Evolutionary conservation across 2,329 filamentous ascomycete genomes (phyloP).

Genomic region (Epichloe uncinata): DNA sequence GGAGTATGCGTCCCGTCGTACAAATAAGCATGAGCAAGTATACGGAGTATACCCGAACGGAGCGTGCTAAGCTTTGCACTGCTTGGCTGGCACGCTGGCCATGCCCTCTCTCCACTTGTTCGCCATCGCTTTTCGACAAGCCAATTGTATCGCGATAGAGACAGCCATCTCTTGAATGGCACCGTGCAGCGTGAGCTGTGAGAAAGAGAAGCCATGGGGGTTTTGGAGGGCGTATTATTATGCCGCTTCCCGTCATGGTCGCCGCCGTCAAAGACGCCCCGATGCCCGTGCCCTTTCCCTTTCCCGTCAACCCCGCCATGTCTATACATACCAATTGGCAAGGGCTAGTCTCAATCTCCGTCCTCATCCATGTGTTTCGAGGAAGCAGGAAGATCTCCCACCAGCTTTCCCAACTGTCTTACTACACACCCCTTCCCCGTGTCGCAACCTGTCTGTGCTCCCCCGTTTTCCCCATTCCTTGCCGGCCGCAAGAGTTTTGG

Average conservation of each 20-base stretch:
- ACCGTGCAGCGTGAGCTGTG: neutral
- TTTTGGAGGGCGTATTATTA: neutral
- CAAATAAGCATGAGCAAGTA: neutral
- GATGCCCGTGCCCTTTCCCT: neutral
- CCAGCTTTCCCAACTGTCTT: neutral
- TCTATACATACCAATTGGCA: neutral
- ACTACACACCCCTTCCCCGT: neutral
- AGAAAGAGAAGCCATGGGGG: neutral
- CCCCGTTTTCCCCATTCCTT: neutral
- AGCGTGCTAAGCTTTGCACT: neutral
- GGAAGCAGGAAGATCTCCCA: neutral
- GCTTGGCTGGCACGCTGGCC: neutral
- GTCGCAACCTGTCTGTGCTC: neutral
- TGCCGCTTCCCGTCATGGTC: slow-evolving; percentile 1
- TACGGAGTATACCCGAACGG: neutral
- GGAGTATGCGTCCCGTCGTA: neutral
- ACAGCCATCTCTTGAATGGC: neutral
- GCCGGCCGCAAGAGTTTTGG: neutral
- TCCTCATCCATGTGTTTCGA: neutral
- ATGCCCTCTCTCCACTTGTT: too few species aligned
- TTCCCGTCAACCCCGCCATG: slow-evolving; percentile 1
- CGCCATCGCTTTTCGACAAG: neutral
- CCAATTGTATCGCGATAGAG: neutral
- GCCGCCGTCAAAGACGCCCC: neutral
- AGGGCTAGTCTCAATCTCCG: neutral